phyloP scores from a whole-genome alignment of 2,329 filamentous ascomycete species.

The Fusarium clavum region DNA sequence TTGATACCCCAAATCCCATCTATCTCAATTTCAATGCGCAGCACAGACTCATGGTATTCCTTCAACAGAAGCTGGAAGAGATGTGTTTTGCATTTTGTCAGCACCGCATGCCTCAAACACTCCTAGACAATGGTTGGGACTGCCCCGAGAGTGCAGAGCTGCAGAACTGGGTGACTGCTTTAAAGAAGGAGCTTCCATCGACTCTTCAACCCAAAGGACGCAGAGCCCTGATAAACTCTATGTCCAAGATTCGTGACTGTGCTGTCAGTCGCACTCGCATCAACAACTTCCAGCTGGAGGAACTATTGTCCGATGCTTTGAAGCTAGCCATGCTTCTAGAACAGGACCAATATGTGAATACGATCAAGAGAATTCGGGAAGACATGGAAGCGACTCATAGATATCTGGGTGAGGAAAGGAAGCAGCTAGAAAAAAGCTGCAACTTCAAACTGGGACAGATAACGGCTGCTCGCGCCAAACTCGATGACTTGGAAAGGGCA shows the following conservation, averaged over 20 bases:
- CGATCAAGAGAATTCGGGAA: rapidly evolving
- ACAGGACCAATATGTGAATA: rapidly evolving
- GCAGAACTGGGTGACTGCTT: not conserved
- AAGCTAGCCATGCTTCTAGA: not conserved
- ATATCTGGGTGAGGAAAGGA: not conserved
- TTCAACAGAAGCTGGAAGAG: not conserved
- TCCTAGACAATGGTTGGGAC: not conserved
- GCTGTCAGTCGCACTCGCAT: not conserved
- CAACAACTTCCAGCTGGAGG: rapidly evolving
- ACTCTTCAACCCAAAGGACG: rapidly evolving
- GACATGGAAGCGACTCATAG: rapidly evolving
- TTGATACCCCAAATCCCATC: rapidly evolving
- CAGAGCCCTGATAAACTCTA: rapidly evolving
- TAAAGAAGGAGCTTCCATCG: rapidly evolving
- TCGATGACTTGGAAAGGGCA: not conserved
- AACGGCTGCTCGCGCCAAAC: not conserved
- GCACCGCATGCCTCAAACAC: not conserved
- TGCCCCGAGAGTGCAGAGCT: conserved; percentile 1
- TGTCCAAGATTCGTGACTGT: not conserved
- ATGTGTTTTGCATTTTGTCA: not conserved
- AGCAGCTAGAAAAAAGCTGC: rapidly evolving
- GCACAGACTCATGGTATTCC: not conserved
- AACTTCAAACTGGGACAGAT: not conserved
- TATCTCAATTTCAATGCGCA: conserved; percentile 5
- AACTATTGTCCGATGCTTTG: rapidly evolving